Base-by-base conservation (phyloP, 2,329 filamentous ascomycete species). In the Lasiodiplodia hormozganensis region DNA sequence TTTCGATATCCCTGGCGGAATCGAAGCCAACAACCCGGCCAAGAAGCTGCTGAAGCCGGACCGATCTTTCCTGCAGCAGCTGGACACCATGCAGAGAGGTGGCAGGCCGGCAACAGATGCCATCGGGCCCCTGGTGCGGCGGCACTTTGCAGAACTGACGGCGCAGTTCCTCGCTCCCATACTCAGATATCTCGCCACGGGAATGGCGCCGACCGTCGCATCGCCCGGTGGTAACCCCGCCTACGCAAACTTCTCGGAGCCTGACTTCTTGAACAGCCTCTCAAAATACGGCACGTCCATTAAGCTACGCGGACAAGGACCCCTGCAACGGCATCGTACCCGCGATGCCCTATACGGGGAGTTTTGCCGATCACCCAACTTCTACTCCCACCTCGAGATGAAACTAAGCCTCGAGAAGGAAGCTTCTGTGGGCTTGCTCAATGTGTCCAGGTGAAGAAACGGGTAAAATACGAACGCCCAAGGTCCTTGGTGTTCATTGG, bases 361-460 rank as follows among this genome's bases (percentile, higher is more conserved):
- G 8, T 82, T 82, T 69, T 81, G 79, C 64, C 72, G 71, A 31
- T 77, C 75, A 5, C 73, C 77, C 7, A 81, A 80, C 53, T 82
- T 82, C 64, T 81, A 81, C 66, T 77, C 76, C 16, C 81, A 79
- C 78, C 69, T 82, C 23, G 79, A 82, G 38, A 81, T 81, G 78
- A 82, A 81, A 71, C 73, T 80, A 18, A 74, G 72, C 18, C 68
- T 82, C 47, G 80, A 82, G 70, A 79, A 76, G 51, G 79, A 81
- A 72, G 80, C 80, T 4, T 77, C 74, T 34, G 78, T 76, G 8
- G 80, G 80, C 0, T 62, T 81, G 62, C 56, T 82, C 21, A 73
- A 60, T 36, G 7, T 25, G 25, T 40, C 65, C 11, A 64, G 36
- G 31, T 64, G 51, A 64, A 21, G 31, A 4, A 3, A n/a, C 2